phyloP scores from a whole-genome alignment of 441 rosid species.

The Corymbia citriodora region DNA sequence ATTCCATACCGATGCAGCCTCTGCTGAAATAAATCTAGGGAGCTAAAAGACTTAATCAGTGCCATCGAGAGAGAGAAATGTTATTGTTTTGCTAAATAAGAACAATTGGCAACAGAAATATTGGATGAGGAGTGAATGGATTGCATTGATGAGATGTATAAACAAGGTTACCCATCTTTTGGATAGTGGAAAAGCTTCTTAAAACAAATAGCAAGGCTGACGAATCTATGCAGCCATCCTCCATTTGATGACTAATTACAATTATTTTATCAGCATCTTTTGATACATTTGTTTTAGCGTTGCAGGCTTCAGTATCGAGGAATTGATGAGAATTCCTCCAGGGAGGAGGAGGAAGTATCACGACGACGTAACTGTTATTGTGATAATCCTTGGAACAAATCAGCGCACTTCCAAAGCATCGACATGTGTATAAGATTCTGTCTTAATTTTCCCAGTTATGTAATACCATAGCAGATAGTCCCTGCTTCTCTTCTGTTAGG shows the following conservation, averaged over 20 bases:
- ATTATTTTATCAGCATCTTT: background rate
- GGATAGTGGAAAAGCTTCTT: background rate
- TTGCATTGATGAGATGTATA: background rate
- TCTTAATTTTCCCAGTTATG: background rate
- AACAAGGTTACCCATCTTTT: background rate
- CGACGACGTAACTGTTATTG: slow-evolving; percentile 88
- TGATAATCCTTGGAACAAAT: slow-evolving; percentile 71
- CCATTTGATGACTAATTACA: background rate
- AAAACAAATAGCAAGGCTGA: background rate
- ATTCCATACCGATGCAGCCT: background rate
- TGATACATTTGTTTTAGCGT: background rate
- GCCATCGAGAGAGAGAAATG: background rate
- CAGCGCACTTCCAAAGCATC: slow-evolving; percentile 93
- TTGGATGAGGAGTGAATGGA: background rate
- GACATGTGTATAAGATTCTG: slow-evolving; percentile 29
- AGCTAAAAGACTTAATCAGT: background rate
- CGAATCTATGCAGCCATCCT: background rate
- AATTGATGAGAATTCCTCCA: slow-evolving; percentile 78
- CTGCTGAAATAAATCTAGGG: background rate
- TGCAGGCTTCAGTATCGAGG: slow-evolving; percentile 79
- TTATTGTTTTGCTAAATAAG: background rate
- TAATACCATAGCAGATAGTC: background rate
- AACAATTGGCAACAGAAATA: background rate
- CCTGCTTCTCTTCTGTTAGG: background rate
- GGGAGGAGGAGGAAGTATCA: slow-evolving; percentile 95